These are phyloP conservation scores for Aspergillus pseudonomiae DNA, from an alignment of 2,329 filamentous ascomycete genomes.

Conservation along the genomic window DNA sequence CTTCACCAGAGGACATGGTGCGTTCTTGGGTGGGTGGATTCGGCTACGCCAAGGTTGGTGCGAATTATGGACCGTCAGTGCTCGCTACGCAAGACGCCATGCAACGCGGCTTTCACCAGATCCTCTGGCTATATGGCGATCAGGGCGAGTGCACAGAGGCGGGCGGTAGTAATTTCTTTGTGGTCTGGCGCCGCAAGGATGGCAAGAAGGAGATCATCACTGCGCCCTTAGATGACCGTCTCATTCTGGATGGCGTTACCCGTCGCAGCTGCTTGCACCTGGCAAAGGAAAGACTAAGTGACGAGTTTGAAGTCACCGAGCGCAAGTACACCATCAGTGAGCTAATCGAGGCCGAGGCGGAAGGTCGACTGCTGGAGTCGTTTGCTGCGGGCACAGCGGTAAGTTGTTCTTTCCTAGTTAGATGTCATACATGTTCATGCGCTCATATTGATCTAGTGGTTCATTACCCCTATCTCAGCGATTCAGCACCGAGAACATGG, in stretches of 20 bases:
- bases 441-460: constrained; percentile 6
- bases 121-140: constrained; percentile 82
- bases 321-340: constrained; percentile 77
- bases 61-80: constrained; percentile 83
- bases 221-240: constrained; percentile 74
- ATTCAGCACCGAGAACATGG: constrained; percentile 10
- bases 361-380: constrained; percentile 75
- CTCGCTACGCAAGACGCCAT: constrained; percentile 74
- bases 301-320: constrained; percentile 78
- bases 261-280: constrained; percentile 74
- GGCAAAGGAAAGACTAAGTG: constrained; percentile 52
- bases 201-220: constrained; percentile 71
- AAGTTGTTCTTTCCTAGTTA: background rate
- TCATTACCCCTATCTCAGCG: constrained; percentile 11
- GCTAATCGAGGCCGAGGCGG: constrained; percentile 66
- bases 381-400: constrained; percentile 81
- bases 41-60: constrained; percentile 84
- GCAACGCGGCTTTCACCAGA: constrained; percentile 75
- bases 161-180: constrained; percentile 85
- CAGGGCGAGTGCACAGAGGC: constrained; percentile 80
- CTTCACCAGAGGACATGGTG: constrained; percentile 72
- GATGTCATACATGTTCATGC: too few species aligned
- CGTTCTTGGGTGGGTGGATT: constrained; percentile 89
- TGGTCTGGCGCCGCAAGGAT: constrained; percentile 63
- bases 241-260: constrained; percentile 84